phyloP scores from a whole-genome alignment of 2,329 filamentous ascomycete genomes.

The Diaporthe nobilis region DNA sequence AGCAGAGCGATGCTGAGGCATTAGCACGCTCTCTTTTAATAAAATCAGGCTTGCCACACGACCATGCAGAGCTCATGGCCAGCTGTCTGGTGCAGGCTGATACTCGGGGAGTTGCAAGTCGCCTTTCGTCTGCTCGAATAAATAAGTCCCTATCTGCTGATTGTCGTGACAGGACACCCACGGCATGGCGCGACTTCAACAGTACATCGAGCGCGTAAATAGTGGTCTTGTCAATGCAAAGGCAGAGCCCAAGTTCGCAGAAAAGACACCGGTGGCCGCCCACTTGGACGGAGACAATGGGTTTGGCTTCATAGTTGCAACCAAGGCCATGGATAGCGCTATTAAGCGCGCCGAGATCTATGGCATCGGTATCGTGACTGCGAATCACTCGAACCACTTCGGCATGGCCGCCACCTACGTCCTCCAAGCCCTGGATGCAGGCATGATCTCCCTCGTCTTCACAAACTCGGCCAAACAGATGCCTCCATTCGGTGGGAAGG shows the following conservation, averaged over 20 bases:
- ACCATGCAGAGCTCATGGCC: slow-evolving; percentile 43
- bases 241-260: slow-evolving; percentile 41
- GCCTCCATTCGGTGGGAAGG: slow-evolving; percentile 51
- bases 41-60: slow-evolving; percentile 45
- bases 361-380: slow-evolving; percentile 47
- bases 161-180: slow-evolving; percentile 42
- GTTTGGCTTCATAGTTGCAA: slow-evolving; percentile 49
- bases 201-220: slow-evolving; percentile 46
- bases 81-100: slow-evolving; percentile 46
- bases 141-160: not conserved
- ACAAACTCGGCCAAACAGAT: slow-evolving; percentile 52
- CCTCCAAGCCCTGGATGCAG: slow-evolving; percentile 44
- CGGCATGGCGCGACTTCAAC: slow-evolving; percentile 45
- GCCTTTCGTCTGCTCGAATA: not conserved
- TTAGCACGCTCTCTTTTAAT: not conserved
- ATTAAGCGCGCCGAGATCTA: slow-evolving; percentile 44
- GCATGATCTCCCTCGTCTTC: slow-evolving; percentile 49
- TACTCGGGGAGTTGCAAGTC: slow-evolving; percentile 45
- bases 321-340: slow-evolving; percentile 45
- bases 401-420: slow-evolving; percentile 49
- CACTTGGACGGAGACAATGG: slow-evolving; percentile 49
- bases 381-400: slow-evolving; percentile 47
- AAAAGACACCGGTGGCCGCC: slow-evolving; percentile 48
- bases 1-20: not conserved
- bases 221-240: slow-evolving; percentile 44